Evolutionary conservation across 306 rosid genomes (phyloP).

Genomic region (Geum urbanum): DNA sequence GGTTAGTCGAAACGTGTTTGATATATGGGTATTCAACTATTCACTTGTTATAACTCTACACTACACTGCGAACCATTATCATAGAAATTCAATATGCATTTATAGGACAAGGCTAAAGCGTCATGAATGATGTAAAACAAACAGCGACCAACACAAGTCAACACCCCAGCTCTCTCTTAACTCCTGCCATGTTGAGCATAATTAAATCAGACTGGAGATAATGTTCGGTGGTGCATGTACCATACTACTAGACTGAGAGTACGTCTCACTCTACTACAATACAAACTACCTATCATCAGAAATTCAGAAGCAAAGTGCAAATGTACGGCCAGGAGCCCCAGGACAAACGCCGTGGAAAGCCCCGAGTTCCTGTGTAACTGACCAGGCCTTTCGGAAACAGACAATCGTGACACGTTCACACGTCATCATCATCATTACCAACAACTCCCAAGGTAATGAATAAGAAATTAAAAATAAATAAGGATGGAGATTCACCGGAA

Average conservation of each 20-base stretch:
- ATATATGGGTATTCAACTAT: no score
- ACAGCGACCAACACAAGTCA: no score
- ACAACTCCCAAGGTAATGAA: not conserved
- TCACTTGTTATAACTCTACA: no score
- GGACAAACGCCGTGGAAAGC: not conserved
- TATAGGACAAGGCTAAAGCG: no score
- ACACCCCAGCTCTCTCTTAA: no score
- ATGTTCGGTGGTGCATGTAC: not conserved
- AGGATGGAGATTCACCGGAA: not conserved
- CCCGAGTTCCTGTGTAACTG: not conserved
- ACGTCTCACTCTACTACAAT: not conserved
- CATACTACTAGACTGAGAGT: not conserved
- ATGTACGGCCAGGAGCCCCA: slow-evolving; percentile 2
- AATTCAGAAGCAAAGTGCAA: no score
- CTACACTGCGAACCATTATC: no score
- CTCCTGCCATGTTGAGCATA: no score
- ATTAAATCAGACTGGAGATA: not conserved
- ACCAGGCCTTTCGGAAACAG: not conserved
- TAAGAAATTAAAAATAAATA: not conserved
- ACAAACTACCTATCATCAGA: not conserved
- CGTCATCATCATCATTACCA: slow-evolving; percentile 4
- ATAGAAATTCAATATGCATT: no score
- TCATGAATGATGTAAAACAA: no score
- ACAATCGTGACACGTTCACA: not conserved
- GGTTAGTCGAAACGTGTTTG: no score